Base-by-base conservation (phyloP, 2,329 filamentous ascomycete species). In the Amphichorda felina region DNA sequence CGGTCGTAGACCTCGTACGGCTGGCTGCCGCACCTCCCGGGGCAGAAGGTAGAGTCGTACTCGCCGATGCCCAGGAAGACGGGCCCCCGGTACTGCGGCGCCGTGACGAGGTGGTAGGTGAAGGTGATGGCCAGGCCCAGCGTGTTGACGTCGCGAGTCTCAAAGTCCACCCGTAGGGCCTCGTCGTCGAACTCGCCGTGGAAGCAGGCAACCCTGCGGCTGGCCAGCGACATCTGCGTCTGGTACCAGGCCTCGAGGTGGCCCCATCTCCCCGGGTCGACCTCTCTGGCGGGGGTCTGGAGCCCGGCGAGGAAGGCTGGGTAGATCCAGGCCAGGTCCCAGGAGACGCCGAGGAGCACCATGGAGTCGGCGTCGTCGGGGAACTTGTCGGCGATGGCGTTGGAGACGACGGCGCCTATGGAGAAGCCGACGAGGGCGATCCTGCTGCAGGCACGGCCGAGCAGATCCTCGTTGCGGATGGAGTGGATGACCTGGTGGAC, bases 41-140 rank as follows among this genome's bases (percentile, higher is more conserved):
- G 39, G 19, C 43, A 45, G 34, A 45, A 45, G 14, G 40, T 44
- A 11, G 41, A 40, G 33, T 45, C 43, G 19, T 37, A 36, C 35
- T 43, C 38, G 14, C 43, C 42, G 28, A 44, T 40, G 10, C 42
- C 43, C 5, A 45, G 29, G 38, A 45, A 44, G 8, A 44, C 42
- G 14, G 43, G 43, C 4, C 41, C 41, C 4, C 30, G n/a, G 22
- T 39, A 44, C n/a, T 38, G 16, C 6, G 35, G 38, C 8, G 42
- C 42, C 31, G 39, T 35, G 10, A 42, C 40, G 1, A 44, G 33
- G 32, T 44, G 43, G 32, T 36, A 45, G 7, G 40, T 39, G 28
- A 45, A 44, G 3, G 43, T 41, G 33, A 45, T 39, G 16, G 43
- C 42, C 13, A 39, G 36, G 6, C 43, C 43, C 16, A 45, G 32